Conservation (phyloP, 1,284 basidiomycete genomes). For the Boletus semigastroideus region DNA sequence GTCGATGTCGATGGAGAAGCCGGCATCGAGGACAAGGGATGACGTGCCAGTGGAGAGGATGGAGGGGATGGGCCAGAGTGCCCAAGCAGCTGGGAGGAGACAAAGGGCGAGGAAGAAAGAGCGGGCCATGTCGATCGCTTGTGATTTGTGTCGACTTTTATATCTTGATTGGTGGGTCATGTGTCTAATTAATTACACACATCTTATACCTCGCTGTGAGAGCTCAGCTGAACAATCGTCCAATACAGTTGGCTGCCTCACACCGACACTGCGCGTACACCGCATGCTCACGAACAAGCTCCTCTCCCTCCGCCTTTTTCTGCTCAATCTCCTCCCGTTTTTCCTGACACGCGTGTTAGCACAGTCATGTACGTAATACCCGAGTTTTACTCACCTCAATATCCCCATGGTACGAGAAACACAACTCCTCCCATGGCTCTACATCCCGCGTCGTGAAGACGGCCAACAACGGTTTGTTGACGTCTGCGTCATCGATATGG, state of each 20-base stretch:
- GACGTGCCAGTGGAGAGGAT: slow-evolving; percentile 48
- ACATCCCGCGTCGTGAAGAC: slow-evolving; percentile 74
- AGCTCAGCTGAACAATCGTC: slow-evolving; percentile 27
- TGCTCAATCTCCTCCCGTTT: slow-evolving; percentile 18
- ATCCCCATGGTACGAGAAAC: slow-evolving; percentile 75
- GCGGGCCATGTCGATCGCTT: slow-evolving; percentile 4
- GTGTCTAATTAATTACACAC: neutral
- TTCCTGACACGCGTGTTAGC: slow-evolving; percentile 16
- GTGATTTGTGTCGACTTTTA: neutral
- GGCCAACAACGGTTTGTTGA: slow-evolving; percentile 61
- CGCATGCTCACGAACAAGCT: slow-evolving; percentile 30
- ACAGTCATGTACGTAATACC: neutral
- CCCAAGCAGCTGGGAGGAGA: slow-evolving; percentile 11
- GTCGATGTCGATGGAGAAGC: slow-evolving; percentile 47
- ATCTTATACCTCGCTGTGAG: neutral
- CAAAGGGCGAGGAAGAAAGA: slow-evolving; percentile 6
- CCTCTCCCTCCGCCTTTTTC: slow-evolving; percentile 4
- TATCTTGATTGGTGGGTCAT: neutral
- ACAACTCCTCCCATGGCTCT: slow-evolving; percentile 69
- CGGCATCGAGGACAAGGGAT: slow-evolving; percentile 48
- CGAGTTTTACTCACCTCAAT: slow-evolving; percentile 34
- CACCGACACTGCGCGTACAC: slow-evolving; percentile 55
- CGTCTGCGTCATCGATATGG: slow-evolving; percentile 65
- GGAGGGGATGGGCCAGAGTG: slow-evolving; percentile 63
- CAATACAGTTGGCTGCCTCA: slow-evolving; percentile 48